Conservation (phyloP, 169 alveolate species). For the Plasmodium vivax region DNA sequence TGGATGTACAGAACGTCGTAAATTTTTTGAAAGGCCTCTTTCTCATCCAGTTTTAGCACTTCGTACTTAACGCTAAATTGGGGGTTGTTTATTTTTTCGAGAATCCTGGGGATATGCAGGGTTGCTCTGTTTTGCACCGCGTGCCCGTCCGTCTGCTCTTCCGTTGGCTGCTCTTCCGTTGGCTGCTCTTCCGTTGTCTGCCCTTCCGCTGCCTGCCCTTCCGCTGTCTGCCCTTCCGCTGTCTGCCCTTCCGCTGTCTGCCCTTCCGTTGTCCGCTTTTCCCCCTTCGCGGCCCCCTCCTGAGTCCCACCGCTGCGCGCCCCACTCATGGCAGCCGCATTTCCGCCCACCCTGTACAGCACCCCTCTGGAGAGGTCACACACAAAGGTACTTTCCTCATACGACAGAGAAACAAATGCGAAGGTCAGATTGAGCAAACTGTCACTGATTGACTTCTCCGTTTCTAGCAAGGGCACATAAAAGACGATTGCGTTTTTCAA, state of each 20-base stretch:
- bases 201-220: background rate
- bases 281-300: background rate
- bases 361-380: constrained; percentile 21
- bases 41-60: constrained; percentile 4
- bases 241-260: background rate
- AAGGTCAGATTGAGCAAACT: constrained; percentile 18
- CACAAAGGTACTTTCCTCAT: constrained; percentile 14
- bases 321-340: background rate
- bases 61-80: constrained; percentile 27
- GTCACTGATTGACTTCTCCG: constrained; percentile 66
- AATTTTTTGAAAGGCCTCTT: constrained; percentile 24
- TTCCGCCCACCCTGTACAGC: constrained; percentile 3
- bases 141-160: background rate
- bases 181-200: no score
- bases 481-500: constrained; percentile 54
- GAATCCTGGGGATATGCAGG: background rate
- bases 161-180: background rate
- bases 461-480: constrained; percentile 62
- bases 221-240: background rate
- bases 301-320: background rate
- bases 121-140: background rate
- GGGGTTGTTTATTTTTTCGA: constrained; percentile 1
- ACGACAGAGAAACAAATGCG: background rate
- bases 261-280: background rate
- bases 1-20: constrained; percentile 50